Evolutionary conservation across 169 alveolate genomes (phyloP).

Genomic region (Plasmodium chabaudi): DNA sequence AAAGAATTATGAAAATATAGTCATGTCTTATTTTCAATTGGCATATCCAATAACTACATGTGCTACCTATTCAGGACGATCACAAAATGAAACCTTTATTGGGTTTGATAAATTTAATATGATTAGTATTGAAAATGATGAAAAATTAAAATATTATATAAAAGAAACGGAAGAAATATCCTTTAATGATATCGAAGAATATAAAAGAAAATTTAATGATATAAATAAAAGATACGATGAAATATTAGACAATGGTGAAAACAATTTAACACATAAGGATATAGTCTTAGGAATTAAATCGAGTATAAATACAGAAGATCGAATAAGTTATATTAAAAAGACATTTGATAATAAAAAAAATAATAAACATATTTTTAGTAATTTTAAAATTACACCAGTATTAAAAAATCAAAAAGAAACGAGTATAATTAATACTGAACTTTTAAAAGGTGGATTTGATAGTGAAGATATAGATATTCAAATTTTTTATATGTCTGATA

Average conservation of each 20-base stretch:
- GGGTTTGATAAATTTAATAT: slow-evolving; percentile 41
- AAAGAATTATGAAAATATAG: neutral
- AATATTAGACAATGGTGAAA: slow-evolving; percentile 26
- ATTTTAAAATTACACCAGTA: neutral
- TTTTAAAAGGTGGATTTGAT: slow-evolving; percentile 50
- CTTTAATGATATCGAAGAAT: slow-evolving; percentile 40
- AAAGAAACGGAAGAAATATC: slow-evolving; percentile 36
- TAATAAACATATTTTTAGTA: slow-evolving; percentile 12
- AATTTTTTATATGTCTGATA: slow-evolving; percentile 38
- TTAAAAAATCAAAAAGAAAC: slow-evolving; percentile 5
- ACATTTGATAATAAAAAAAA: slow-evolving; percentile 59
- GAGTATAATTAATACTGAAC: neutral
- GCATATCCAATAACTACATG: slow-evolving; percentile 47
- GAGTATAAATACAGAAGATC: slow-evolving; percentile 38
- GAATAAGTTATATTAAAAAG: slow-evolving; percentile 39
- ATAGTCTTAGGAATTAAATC: slow-evolving; percentile 34
- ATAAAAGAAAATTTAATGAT: slow-evolving; percentile 26
- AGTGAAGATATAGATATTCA: slow-evolving; percentile 19
- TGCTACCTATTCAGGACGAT: slow-evolving; percentile 34
- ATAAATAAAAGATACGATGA: slow-evolving; percentile 53
- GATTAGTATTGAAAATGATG: slow-evolving; percentile 46
- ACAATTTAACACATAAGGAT: slow-evolving; percentile 33
- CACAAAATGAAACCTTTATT: slow-evolving; percentile 7
- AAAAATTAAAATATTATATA: slow-evolving; percentile 34
- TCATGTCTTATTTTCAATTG: slow-evolving; percentile 16